Evolutionary conservation across 768 basidiomycete genomes (phyloP), one percentile per base, ranked within the genome.

Genomic region (Leccinum longicurvipes): DNA sequence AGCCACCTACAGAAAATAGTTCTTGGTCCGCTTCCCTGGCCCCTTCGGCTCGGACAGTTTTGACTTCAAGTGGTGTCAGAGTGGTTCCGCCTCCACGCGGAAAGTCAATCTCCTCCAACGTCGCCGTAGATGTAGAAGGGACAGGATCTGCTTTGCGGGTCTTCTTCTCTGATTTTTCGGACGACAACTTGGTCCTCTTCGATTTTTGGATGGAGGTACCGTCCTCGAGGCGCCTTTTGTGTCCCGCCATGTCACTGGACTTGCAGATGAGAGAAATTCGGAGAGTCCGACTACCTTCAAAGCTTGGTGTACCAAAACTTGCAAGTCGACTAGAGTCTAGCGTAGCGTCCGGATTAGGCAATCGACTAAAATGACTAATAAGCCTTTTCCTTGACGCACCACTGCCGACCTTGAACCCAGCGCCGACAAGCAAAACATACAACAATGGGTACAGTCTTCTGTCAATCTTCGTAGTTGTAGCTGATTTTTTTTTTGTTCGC

Each of bases 21-120:
- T 93, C 91, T 31, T 82, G 81, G 64, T 94, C 82, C 0, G 91
- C 93, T 69, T 97, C 94, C 67, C 85, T 84, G 9, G 83, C 75
- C 6, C 85, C 96, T 70, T 98, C 96, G 23, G 88, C 85, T 50
- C 87, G 83, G 32, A 92, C 83, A 51, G 85, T 76, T 72, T 95
- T 94, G 52, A 93, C 86, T 71, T 99, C 95, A 7, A 92, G 74
- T 29, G 93, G 87, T 19, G 95, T 97, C 62, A 96, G 81, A 29
- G 77, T 81, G 1, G 93, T 90, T 51, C 96, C 96, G 25, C 96
- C 96, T 25, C 96, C 97, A 62, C 96, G 85, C 55, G 95, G 95
- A 73, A 98, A 99, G 71, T 95, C 93, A 49, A 92, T 81, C 65
- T 95, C 93, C 36, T 93, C 85, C 10, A 77, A 58, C 32, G 76